phyloP scores from a whole-genome alignment of 139 green algal species.

The Picochlorum sp. region DNA sequence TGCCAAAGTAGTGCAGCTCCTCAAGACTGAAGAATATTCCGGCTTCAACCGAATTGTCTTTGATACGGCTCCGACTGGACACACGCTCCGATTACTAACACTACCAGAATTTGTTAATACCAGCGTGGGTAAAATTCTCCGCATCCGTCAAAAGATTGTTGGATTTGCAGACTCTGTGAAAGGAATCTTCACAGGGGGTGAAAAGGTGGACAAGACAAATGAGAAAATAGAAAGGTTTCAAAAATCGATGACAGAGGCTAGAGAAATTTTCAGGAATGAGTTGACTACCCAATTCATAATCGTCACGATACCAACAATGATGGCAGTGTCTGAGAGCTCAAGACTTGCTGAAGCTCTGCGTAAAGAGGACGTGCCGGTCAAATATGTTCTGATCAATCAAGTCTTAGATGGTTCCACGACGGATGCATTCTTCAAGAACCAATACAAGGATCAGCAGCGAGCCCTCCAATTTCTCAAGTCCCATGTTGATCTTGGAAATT shows the following conservation, averaged over 20 bases:
- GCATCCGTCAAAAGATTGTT: constrained; percentile 75
- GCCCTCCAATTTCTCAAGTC: constrained; percentile 62
- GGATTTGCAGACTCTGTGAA: constrained; percentile 60
- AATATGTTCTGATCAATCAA: constrained; percentile 90
- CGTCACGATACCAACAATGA: constrained; percentile 95
- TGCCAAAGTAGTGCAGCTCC: constrained; percentile 71
- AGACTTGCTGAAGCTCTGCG: constrained; percentile 55
- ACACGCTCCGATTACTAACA: constrained; percentile 92
- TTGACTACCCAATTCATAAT: constrained; percentile 89
- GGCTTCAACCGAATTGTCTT: constrained; percentile 94
- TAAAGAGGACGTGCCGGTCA: constrained; percentile 71
- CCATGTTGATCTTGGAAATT: constrained; percentile 55
- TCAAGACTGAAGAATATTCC: constrained; percentile 69
- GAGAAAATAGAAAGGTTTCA: constrained; percentile 65
- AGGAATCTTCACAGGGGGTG: constrained; percentile 64
- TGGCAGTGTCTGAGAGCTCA: constrained; percentile 82
- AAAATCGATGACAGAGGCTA: constrained; percentile 78
- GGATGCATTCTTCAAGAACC: constrained; percentile 46
- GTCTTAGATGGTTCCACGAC: constrained; percentile 44
- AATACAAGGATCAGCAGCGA: constrained; percentile 73
- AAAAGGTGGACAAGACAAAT: constrained; percentile 31
- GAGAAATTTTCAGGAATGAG: constrained; percentile 78
- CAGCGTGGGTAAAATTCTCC: constrained; percentile 66
- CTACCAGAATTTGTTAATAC: constrained; percentile 94
- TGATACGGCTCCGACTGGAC: constrained; percentile 96